Conservation (phyloP, 169 alveolate species). For the Plasmodium ovale region DNA sequence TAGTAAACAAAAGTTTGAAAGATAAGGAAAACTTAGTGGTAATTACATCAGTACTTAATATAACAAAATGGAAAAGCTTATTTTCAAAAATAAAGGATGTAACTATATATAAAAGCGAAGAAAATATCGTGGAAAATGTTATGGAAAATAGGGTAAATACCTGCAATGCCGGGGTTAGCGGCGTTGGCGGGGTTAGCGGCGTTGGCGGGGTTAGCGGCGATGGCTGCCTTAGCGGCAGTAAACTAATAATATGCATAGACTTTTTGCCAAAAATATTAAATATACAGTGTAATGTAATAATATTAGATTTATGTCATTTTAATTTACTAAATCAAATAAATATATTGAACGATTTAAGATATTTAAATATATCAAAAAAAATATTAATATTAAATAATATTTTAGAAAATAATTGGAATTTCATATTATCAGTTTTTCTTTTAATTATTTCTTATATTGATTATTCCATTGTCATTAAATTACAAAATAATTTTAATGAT, state of each 20-base stretch:
- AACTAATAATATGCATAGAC: conserved; percentile 66
- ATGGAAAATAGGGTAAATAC: too few species aligned
- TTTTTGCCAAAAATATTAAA: conserved; percentile 63
- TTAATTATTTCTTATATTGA: conserved; percentile 4
- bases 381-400: conserved; percentile 33
- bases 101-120: conserved; percentile 59
- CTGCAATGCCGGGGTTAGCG: too few species aligned
- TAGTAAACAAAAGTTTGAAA: conserved; percentile 32
- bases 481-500: conserved; percentile 9
- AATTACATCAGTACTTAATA: conserved; percentile 44
- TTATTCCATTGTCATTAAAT: not conserved
- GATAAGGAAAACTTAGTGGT: conserved; percentile 36
- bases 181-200: too few species aligned
- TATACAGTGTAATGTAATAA: conserved; percentile 24
- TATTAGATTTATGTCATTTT: conserved; percentile 62
- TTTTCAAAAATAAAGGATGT: not conserved
- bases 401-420: conserved; percentile 45
- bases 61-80: conserved; percentile 41
- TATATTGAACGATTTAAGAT: conserved; percentile 44
- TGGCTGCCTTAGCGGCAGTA: not conserved
- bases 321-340: conserved; percentile 30
- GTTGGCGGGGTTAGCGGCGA: too few species aligned
- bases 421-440: conserved; percentile 26
- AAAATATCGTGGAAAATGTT: conserved; percentile 9
- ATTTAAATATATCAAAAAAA: conserved; percentile 19